Base-by-base conservation (phyloP, 1,284 basidiomycete species). In the Rhodofomes roseus region DNA sequence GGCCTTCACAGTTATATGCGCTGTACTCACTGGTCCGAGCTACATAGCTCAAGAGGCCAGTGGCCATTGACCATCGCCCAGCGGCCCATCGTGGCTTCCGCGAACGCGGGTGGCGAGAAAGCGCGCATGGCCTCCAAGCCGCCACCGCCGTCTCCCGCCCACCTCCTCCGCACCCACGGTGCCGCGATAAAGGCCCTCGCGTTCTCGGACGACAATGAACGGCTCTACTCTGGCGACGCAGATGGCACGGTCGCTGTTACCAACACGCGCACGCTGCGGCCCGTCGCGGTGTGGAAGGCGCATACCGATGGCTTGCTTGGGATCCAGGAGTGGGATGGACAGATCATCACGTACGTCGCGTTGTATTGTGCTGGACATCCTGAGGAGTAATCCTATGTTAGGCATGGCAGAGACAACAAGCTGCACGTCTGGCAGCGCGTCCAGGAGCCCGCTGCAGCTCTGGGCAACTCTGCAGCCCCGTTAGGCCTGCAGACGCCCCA, bases 331-430 rank as follows among this genome's bases (percentile, higher is more conserved):
- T 87, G 85, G 82, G 78, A 76, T 9, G 72, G 77, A 0, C 73
- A 73, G 18, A 72, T 95, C 56, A 78, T 96, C 65, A 95, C 92
- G 91, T 95, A 65, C 63, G 80, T 73, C 27, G 56, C 59, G 52
- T 4, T 25, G 8, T 29, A 4, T 27, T 20, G 51, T 36, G 25
- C 31, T 34, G 7, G 23, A 23, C 31, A 16, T 40, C 3, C 54
- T 27, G 37, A 31, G n/a, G 34, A 39, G 25, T 37, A 14, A 20
- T 50, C 23, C 37, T 55, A 37, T 16, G 29, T 59, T 66, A 95
- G 93, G 55, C 93, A 96, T 70, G 91, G 87, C 16, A 77, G 94
- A 60, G 95, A 96, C 70, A 93, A 96, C 71, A 92, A 90, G 67
- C 70, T 92, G 34, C 84, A 90, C 65, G 77, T 91, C 4, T 89